These are phyloP conservation scores for Parathielavia appendiculata DNA, from an alignment of 495 filamentous ascomycete species.

Conservation along the genomic window DNA sequence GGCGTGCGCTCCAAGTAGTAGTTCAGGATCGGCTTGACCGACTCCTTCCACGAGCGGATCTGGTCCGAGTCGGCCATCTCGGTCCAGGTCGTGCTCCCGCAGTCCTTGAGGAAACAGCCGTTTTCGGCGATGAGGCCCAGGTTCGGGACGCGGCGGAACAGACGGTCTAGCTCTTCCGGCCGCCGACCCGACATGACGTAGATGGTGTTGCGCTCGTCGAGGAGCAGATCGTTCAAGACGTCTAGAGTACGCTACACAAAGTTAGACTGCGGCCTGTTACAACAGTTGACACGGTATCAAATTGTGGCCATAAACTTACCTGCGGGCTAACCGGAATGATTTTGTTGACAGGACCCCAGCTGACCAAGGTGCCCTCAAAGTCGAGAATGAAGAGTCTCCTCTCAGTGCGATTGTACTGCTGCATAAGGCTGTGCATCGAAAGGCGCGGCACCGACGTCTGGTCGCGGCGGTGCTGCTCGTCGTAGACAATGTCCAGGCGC, in stretches of 20 bases:
- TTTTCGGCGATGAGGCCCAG: slow-evolving; percentile 89
- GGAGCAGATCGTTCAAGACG: slow-evolving; percentile 68
- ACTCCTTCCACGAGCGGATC: slow-evolving; percentile 68
- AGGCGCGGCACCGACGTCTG: slow-evolving; percentile 79
- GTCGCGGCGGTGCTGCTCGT: slow-evolving; percentile 76
- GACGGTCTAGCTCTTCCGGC: slow-evolving; percentile 77
- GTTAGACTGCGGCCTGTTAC: no score
- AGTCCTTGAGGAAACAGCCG: slow-evolving; percentile 77
- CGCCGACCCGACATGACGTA: slow-evolving; percentile 87
- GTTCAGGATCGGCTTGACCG: slow-evolving; percentile 66
- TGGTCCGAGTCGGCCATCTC: slow-evolving; percentile 63
- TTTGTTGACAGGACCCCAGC: slow-evolving; percentile 70
- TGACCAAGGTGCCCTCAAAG: slow-evolving; percentile 85
- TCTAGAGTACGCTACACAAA: slow-evolving; percentile 61
- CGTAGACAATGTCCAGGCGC: slow-evolving; percentile 64
- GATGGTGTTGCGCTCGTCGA: slow-evolving; percentile 74
- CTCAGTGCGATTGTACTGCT: slow-evolving; percentile 57
- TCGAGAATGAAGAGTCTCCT: slow-evolving; percentile 81
- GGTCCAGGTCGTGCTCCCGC: slow-evolving; percentile 62
- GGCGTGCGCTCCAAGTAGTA: slow-evolving; percentile 88
- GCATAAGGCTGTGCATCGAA: slow-evolving; percentile 55
- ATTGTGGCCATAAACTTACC: slow-evolving; percentile 26
- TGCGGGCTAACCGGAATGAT: slow-evolving; percentile 80
- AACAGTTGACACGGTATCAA: background rate
- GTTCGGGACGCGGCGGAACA: slow-evolving; percentile 72